A percentile compares a stretch with the other conserved stretches of the same genome.
phyloP scores from a whole-genome alignment of 148 eudicot species.

The Camellia granthamiana region DNA sequence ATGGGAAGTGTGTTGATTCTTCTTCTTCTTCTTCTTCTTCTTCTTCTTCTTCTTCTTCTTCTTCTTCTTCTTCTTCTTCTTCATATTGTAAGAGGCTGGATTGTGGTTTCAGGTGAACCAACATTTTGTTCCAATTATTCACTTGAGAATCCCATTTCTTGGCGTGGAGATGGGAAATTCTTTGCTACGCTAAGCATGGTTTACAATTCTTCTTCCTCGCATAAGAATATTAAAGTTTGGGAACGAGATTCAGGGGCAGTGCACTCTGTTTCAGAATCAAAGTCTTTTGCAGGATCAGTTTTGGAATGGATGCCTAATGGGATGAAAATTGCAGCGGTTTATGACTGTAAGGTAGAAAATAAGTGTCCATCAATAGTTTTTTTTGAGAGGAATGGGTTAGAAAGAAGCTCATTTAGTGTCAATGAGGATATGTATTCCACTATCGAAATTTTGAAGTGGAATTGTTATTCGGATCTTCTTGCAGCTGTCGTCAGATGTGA shows the following conservation, averaged over 20 bases:
- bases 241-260: constrained; percentile 79
- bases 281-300: constrained; percentile 44
- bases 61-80: not conserved
- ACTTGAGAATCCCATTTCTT: constrained; percentile 53
- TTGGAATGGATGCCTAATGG: constrained; percentile 97
- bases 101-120: constrained; percentile 46
- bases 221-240: constrained; percentile 81
- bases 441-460: constrained; percentile 73
- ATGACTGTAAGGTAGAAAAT: constrained; percentile 49
- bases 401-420: constrained; percentile 83
- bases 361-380: constrained; percentile 60
- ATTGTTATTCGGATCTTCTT: constrained; percentile 78
- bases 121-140: constrained; percentile 23
- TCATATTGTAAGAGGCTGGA: not conserved
- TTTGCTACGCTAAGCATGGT: constrained; percentile 72
- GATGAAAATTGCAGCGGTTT: constrained; percentile 75
- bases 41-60: constrained; percentile 6
- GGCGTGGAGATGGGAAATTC: constrained; percentile 97
- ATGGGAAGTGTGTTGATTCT: not conserved
- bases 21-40: not conserved
- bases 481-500: constrained; percentile 64
- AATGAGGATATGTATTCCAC: constrained; percentile 46
- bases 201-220: constrained; percentile 36
- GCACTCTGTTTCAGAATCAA: constrained; percentile 83
- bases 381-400: constrained; percentile 87